Conservation (phyloP, 345 rosid genomes). For the Ceriops tagal region DNA sequence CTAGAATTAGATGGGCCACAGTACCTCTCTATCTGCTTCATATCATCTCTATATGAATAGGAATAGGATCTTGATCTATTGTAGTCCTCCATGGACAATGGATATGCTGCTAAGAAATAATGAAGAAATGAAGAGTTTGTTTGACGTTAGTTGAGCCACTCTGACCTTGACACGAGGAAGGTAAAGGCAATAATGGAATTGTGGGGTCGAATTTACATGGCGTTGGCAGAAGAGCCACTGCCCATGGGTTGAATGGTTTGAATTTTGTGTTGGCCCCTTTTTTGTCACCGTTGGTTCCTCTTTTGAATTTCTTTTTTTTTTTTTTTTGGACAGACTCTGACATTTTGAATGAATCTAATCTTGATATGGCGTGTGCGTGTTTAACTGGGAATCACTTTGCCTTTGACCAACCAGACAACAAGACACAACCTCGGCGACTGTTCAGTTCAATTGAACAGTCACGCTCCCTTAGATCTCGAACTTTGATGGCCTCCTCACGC, state of each 20-base stretch:
- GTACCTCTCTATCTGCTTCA: constrained; percentile 63
- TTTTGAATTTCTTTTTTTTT: no score
- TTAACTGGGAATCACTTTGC: constrained; percentile 20
- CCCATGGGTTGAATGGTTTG: neutral
- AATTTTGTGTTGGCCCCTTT: neutral
- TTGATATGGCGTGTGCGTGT: constrained; percentile 18
- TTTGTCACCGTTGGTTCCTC: no score
- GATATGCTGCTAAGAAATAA: neutral
- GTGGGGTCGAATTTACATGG: constrained; percentile 15
- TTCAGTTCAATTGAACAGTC: no score
- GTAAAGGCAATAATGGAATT: constrained; percentile 10
- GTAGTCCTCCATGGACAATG: constrained; percentile 56
- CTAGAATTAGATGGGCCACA: constrained; percentile 30
- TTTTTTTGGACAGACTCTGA: neutral
- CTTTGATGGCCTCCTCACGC: no score
- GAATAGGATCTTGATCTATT: constrained; percentile 45
- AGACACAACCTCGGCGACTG: no score
- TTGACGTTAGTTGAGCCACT: constrained; percentile 13
- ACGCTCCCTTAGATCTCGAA: no score
- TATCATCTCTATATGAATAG: constrained; percentile 34
- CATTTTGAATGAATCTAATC: constrained; percentile 3
- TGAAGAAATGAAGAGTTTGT: neutral
- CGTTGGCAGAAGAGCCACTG: no score
- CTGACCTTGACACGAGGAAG: constrained; percentile 8
- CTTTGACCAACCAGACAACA: neutral